Percentiles rank a stretch among this genome's conserved stretches.
Conservation (phyloP, 306 rosid genomes). For the Prunus fruticosa region DNA sequence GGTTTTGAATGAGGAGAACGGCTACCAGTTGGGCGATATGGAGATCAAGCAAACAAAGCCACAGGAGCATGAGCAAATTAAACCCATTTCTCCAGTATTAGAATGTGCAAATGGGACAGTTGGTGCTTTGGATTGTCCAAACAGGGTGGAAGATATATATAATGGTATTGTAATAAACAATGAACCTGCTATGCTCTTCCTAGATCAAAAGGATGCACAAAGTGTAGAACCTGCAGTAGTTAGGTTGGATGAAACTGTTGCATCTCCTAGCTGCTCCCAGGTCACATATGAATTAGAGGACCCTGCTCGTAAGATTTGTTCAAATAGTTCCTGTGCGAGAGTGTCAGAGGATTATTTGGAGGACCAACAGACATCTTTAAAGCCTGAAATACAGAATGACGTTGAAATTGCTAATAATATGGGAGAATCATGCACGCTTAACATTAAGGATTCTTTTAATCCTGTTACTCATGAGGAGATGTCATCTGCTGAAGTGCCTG, state of each 20-base stretch:
- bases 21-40: conserved; percentile 34
- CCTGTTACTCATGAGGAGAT: conserved; percentile 36
- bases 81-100: conserved; percentile 22
- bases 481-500: conserved; percentile 31
- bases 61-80: conserved; percentile 32
- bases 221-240: conserved; percentile 37
- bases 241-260: conserved; percentile 37
- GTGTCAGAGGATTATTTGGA: conserved; percentile 43
- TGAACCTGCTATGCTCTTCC: conserved; percentile 33
- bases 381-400: conserved; percentile 40
- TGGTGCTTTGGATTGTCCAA: conserved; percentile 43
- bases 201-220: conserved; percentile 41
- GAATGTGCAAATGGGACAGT: conserved; percentile 43
- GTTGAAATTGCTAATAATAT: conserved; percentile 32
- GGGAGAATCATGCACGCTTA: conserved; percentile 40
- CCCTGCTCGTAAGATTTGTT: conserved; percentile 43
- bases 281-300: conserved; percentile 62
- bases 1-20: conserved; percentile 50
- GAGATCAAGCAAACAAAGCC: conserved; percentile 39
- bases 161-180: conserved; percentile 53
- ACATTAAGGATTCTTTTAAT: conserved; percentile 27
- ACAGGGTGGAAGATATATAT: conserved; percentile 53
- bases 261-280: conserved; percentile 61
- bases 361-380: conserved; percentile 45
- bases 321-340: conserved; percentile 31